Conservation (phyloP, 2,329 filamentous ascomycete species). For the Aspergillus amoenus region DNA sequence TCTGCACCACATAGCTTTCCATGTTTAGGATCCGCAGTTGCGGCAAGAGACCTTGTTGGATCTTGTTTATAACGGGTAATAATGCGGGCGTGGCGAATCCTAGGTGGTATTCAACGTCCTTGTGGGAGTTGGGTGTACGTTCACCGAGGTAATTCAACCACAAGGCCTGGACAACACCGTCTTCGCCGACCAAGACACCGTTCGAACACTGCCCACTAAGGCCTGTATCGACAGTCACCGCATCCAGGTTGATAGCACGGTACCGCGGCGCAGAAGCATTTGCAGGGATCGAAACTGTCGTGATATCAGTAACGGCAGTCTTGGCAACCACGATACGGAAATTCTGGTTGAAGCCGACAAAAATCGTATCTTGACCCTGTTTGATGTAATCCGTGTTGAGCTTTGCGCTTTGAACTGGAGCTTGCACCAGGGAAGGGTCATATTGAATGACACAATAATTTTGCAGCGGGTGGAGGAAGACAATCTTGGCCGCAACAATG, state of each 20-base stretch:
- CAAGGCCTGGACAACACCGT: constrained; percentile 89
- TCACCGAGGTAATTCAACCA: constrained; percentile 98
- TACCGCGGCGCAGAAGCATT: constrained; percentile 91
- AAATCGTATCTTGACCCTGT: constrained; percentile 91
- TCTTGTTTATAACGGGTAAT: constrained; percentile 81
- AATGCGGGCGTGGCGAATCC: constrained; percentile 86
- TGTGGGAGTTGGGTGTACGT: constrained; percentile 71
- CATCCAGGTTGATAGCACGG: constrained; percentile 91
- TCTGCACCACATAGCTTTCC: constrained; percentile 91
- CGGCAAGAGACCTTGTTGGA: constrained; percentile 76
- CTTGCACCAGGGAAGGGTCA: constrained; percentile 88
- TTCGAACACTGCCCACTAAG: constrained; percentile 89
- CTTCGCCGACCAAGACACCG: constrained; percentile 83
- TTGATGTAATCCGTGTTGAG: constrained; percentile 80
- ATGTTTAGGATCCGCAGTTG: constrained; percentile 88
- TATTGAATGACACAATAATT: constrained; percentile 97
- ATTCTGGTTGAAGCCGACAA: constrained; percentile 98
- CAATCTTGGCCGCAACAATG: constrained; percentile 87
- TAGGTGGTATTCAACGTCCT: constrained; percentile 95
- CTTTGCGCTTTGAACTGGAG: constrained; percentile 84
- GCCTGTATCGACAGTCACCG: constrained; percentile 93
- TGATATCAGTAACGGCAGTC: constrained; percentile 95
- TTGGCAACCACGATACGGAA: constrained; percentile 89
- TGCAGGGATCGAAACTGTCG: constrained; percentile 91
- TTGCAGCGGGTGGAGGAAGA: constrained; percentile 94